Conservation (phyloP, 371 early-diverging fungal genomes). For the Mortierella sp. region DNA sequence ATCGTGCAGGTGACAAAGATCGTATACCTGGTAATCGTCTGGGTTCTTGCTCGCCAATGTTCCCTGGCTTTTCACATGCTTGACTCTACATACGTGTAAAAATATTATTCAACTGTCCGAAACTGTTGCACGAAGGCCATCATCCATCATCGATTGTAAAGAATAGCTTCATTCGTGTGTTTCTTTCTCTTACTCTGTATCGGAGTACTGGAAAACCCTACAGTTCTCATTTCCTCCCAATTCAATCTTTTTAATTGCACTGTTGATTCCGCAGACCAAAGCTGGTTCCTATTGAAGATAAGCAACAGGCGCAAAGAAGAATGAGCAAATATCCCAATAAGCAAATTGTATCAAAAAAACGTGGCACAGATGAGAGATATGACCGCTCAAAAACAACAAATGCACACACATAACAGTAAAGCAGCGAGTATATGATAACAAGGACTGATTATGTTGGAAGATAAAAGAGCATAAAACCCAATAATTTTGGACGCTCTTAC, state of each 20-base stretch:
- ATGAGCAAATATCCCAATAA: not conserved
- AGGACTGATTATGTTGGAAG: not conserved
- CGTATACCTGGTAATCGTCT: slow-evolving; percentile 65
- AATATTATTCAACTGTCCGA: too few species aligned
- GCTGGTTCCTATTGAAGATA: slow-evolving; percentile 61
- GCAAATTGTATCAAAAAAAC: not conserved
- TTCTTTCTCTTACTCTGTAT: slow-evolving; percentile 41
- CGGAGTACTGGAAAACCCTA: slow-evolving; percentile 66
- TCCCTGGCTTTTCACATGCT: slow-evolving; percentile 54
- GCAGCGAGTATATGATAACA: slow-evolving; percentile 7
- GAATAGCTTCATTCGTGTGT: not conserved
- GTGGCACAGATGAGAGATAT: not conserved
- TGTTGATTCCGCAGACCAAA: slow-evolving; percentile 74
- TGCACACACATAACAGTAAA: not conserved
- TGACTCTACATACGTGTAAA: slow-evolving; percentile 29
- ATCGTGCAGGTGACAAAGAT: not conserved
- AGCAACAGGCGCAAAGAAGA: slow-evolving; percentile 1
- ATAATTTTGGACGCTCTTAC: slow-evolving; percentile 36
- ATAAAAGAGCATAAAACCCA: not conserved
- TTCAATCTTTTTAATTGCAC: slow-evolving; percentile 60
- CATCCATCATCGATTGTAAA: not conserved
- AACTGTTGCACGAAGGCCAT: too few species aligned
- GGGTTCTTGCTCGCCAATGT: slow-evolving; percentile 61
- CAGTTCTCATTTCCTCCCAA: slow-evolving; percentile 72
- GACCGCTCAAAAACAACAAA: not conserved